These are phyloP conservation scores for Sporothrix brunneoviolacea DNA, from an alignment of 2,329 filamentous ascomycete genomes.

Conservation along the genomic window DNA sequence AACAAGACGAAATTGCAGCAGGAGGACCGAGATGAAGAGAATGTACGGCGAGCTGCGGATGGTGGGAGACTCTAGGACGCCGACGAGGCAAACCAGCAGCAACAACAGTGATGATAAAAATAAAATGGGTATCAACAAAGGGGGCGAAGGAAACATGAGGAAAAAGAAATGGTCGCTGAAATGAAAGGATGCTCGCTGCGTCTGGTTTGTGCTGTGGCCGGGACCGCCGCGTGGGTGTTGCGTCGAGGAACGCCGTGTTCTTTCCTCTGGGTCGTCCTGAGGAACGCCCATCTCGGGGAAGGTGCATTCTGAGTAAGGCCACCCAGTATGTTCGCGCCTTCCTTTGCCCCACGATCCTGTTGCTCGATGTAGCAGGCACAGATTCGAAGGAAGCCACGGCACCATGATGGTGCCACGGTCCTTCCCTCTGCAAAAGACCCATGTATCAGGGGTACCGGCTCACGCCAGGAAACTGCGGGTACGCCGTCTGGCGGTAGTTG, in stretches of 20 bases:
- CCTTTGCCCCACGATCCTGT: too few species aligned
- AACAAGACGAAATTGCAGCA: slow-evolving; percentile 8
- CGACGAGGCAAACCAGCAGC: background rate
- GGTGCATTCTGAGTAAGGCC: too few species aligned
- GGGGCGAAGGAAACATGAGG: background rate
- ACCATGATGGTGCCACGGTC: too few species aligned
- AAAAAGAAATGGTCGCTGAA: background rate
- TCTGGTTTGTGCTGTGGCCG: too few species aligned
- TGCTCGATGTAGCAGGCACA: too few species aligned
- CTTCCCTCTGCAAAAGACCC: background rate
- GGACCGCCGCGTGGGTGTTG: too few species aligned
- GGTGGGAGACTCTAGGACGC: slow-evolving; percentile 4
- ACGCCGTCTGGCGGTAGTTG: slow-evolving; percentile 8
- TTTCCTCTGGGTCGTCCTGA: too few species aligned
- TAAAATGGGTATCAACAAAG: slow-evolving; percentile 9
- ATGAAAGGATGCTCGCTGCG: too few species aligned
- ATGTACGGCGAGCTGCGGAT: slow-evolving; percentile 5
- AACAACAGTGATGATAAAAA: slow-evolving; percentile 1
- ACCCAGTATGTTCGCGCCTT: too few species aligned
- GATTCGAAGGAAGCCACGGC: too few species aligned
- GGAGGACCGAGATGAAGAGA: background rate
- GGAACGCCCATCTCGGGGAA: too few species aligned
- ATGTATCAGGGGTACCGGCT: background rate
- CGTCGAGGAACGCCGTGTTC: too few species aligned
- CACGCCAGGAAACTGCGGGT: slow-evolving; percentile 6